A percentile compares a stretch with the other conserved stretches of the same genome.
These are phyloP conservation scores for Gossypium trilobum DNA, from an alignment of 441 rosid species.

Conservation along the genomic window DNA sequence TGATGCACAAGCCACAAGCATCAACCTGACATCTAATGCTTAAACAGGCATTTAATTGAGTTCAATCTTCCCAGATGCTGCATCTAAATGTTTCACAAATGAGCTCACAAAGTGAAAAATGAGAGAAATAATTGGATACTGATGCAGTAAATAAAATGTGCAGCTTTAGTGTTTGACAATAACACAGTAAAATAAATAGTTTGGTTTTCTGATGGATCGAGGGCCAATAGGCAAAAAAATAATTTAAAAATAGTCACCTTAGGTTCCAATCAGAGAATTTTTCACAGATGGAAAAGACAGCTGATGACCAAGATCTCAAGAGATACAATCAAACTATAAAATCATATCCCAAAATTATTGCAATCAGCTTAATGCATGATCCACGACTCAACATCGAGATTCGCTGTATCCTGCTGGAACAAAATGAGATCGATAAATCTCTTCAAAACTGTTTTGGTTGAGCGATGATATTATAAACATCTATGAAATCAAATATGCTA, in stretches of 20 bases:
- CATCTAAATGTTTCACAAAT: no score
- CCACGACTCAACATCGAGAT: not conserved
- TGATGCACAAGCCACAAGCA: constrained; percentile 10
- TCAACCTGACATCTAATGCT: no score
- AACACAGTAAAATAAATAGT: not conserved
- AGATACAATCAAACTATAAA: constrained; percentile 2
- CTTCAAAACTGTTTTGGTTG: not conserved
- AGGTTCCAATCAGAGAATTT: constrained; percentile 11
- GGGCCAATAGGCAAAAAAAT: not conserved
- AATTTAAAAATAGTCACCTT: constrained; percentile 2
- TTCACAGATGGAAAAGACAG: constrained; percentile 13
- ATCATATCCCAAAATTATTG: constrained; percentile 4
- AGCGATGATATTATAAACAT: not conserved
- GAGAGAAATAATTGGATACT: not conserved
- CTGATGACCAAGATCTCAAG: constrained; percentile 13
- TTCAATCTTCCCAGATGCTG: not conserved
- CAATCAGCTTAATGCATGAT: constrained; percentile 3
- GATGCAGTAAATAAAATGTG: not conserved
- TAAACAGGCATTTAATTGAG: no score
- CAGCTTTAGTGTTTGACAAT: not conserved
- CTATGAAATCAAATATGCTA: not conserved
- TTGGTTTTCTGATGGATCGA: constrained; percentile 22
- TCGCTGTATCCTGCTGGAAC: constrained; percentile 25
- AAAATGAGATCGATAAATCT: not conserved
- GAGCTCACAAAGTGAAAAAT: not conserved